These are phyloP conservation scores for Wickerhamiella sorbophila DNA, from an alignment of 805 yeast genomes.

Conservation along the genomic window DNA sequence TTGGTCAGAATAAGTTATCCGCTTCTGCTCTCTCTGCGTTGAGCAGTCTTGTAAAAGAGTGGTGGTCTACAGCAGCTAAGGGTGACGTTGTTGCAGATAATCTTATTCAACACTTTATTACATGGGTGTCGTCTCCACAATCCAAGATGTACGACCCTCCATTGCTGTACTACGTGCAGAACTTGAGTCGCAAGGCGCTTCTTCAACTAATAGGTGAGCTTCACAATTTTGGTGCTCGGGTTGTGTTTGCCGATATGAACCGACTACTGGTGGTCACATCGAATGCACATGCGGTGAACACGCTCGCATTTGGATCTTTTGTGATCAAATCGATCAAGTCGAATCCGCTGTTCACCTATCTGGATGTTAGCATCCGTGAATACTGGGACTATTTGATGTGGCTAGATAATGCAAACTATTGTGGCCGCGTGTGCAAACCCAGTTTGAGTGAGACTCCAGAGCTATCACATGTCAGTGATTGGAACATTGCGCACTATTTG, in stretches of 20 bases:
- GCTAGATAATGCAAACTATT: conserved; percentile 85
- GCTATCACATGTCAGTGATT: conserved; percentile 37
- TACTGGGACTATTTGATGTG: conserved; percentile 91
- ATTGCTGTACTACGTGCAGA: conserved; percentile 76
- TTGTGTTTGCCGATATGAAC: conserved; percentile 69
- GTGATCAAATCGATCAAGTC: conserved; percentile 62
- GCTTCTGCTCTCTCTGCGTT: conserved; percentile 57
- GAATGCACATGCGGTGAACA: conserved; percentile 67
- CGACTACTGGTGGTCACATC: conserved; percentile 57
- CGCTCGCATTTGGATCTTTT: conserved; percentile 83
- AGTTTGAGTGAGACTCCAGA: conserved; percentile 18
- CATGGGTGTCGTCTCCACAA: conserved; percentile 72
- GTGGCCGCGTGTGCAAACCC: conserved; percentile 40
- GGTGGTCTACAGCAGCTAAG: conserved; percentile 86
- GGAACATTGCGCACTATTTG: conserved; percentile 67
- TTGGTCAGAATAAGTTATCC: conserved; percentile 76
- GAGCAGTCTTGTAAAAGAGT: conserved; percentile 59
- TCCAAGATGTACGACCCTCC: conserved; percentile 65
- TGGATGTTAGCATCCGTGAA: conserved; percentile 57
- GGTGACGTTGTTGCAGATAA: conserved; percentile 63
- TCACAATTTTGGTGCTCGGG: conserved; percentile 58
- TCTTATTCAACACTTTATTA: conserved; percentile 62
- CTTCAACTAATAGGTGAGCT: conserved; percentile 72
- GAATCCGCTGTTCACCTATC: conserved; percentile 65
- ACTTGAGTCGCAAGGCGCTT: conserved; percentile 67